These are phyloP conservation scores for Penicillium janthinellum DNA, from an alignment of 2,329 filamentous ascomycete genomes.

Conservation along the genomic window DNA sequence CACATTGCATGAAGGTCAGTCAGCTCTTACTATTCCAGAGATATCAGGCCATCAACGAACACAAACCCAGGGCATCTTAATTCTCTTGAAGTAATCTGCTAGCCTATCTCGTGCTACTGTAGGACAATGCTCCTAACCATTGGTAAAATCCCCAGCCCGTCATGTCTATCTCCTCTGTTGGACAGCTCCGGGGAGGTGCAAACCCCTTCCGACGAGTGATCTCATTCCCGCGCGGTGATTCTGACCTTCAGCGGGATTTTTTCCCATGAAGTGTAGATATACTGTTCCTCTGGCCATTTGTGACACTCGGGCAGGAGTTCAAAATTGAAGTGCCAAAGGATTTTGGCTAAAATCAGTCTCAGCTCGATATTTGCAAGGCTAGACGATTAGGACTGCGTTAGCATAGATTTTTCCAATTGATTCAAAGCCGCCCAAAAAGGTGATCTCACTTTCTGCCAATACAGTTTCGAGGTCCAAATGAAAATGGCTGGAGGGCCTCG, in stretches of 20 bases:
- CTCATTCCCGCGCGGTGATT: conserved; percentile 3
- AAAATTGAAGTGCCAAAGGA: conserved; percentile 6
- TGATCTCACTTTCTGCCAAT: conserved; percentile 5
- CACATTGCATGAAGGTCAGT: background rate
- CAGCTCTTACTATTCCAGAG: background rate
- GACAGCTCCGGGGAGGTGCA: background rate
- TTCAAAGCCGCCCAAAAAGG: background rate
- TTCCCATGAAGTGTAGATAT: conserved; percentile 9
- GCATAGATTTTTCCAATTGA: background rate
- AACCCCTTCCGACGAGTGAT: background rate
- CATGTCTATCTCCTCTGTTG: background rate
- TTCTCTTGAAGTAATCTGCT: background rate
- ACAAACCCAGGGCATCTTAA: background rate
- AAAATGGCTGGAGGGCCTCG: conserved; percentile 6
- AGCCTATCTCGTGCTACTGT: background rate
- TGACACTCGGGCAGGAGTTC: conserved; percentile 6
- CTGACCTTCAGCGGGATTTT: conserved; percentile 7
- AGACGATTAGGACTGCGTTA: background rate
- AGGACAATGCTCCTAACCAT: background rate
- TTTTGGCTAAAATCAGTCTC: conserved; percentile 9
- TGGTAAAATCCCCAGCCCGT: background rate
- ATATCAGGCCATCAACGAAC: background rate
- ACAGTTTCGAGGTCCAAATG: conserved; percentile 9
- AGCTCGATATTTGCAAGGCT: conserved; percentile 11
- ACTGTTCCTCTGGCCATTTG: conserved; percentile 7